Base-by-base conservation (phyloP, 164 flowering plant species). In the Kingdonia uniflora region DNA sequence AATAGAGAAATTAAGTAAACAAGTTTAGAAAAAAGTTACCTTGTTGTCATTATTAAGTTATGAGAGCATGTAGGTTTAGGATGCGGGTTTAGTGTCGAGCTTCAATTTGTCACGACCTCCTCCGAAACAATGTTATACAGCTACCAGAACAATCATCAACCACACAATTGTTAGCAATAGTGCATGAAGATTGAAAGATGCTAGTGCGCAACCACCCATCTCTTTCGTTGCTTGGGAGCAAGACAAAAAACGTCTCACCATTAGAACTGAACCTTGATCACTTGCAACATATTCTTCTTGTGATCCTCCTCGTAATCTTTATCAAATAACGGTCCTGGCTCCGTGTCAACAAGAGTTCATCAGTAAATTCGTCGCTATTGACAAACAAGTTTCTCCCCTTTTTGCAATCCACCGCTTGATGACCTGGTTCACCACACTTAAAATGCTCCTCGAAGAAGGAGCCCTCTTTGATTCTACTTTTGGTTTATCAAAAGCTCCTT, bases 111-210 rank as follows among this genome's bases (percentile, higher is more conserved):
- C n/a, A n/a, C 14, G 12, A 63, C 61, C 41, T 39, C 56, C 6
- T 29, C 20, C 20, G 52, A 47, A 2, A 54, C 23, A 1, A 68
- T 58, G 52, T 68, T 60, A 46, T 63, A 53, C 72, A 60, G 41
- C 47, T 51, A 1, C 56, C 63, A 2, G 11, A 1, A 41, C 66
- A 52, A 57, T 37, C 13, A 61, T 57, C 11, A 66, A 14, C n/a
- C 48, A 65, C 1, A 54, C 17, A 44, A 19, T 21, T 44, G n/a
- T 1, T 21, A 17, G 2, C 48, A 44, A 44, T 44, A 2, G 20
- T 44, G 8, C 48, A 16, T 5, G 17, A 6, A 1, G 21, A 44
- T 12, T 17, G 21, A 11, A 44, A 44, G 20, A 44, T 44, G 11
- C 19, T 44, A 11, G 2, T 44, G 1, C 20, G 19, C 20, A 44